A percentile compares a stretch with the other conserved stretches of the same genome.
Conservation (phyloP, 176 grass and related monocot species). For the Rhynchospora breviuscula region DNA sequence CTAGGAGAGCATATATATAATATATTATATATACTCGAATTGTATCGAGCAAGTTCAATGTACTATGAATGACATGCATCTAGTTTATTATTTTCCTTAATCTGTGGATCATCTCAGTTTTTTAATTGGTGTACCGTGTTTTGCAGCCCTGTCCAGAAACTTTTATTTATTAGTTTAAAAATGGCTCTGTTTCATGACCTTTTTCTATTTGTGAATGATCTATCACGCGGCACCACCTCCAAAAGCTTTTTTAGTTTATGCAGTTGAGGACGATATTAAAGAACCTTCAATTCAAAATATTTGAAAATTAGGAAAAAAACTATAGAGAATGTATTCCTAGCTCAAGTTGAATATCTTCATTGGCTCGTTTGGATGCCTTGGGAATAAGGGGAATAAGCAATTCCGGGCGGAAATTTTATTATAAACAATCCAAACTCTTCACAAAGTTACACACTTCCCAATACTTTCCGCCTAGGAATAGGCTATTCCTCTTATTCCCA, state of each 20-base stretch:
- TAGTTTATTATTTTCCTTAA: constrained; percentile 1
- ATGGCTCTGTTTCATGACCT: not conserved
- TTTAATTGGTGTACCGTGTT: not conserved
- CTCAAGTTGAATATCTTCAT: no score
- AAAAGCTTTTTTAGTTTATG: not conserved
- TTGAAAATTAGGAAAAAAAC: no score
- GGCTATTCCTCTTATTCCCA: no score
- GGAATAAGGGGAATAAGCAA: no score
- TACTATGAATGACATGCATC: not conserved
- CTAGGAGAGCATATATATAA: not conserved
- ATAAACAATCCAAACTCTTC: no score
- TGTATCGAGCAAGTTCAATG: not conserved
- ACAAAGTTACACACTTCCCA: no score
- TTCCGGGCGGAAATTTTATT: no score
- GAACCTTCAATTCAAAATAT: no score
- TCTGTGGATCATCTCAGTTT: not conserved
- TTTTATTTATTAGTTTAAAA: not conserved
- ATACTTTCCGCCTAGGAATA: no score
- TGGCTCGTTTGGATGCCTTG: no score
- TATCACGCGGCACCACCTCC: not conserved
- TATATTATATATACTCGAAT: not conserved
- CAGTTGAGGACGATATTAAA: not conserved
- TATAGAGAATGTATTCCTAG: no score
- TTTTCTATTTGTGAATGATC: not conserved
- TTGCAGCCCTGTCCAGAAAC: not conserved